These are phyloP conservation scores for Trichoderma hamatum DNA, from an alignment of 2,329 filamentous ascomycete species.

Conservation along the genomic window DNA sequence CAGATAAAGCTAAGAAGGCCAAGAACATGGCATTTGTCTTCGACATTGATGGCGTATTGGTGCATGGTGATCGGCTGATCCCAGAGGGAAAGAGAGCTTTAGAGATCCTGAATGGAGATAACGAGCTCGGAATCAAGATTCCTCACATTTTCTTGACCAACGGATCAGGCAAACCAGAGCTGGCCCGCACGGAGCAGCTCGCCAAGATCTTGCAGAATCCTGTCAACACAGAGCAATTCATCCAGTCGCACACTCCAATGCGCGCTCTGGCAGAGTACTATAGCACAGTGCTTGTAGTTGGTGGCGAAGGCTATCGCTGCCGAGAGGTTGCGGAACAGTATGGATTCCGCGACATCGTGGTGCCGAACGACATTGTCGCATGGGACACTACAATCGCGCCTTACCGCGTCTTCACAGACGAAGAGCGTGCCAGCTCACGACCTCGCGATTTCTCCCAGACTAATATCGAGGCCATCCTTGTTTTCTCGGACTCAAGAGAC, in stretches of 20 bases:
- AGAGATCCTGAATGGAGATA: conserved; percentile 18
- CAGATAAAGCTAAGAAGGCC: conserved; percentile 17
- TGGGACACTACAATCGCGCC: conserved; percentile 18
- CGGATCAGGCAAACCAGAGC: conserved; percentile 20
- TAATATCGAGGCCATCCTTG: conserved; percentile 12
- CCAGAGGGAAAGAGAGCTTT: conserved; percentile 20
- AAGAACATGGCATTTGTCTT: conserved; percentile 24
- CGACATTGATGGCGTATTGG: conserved; percentile 16
- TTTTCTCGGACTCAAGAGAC: conserved; percentile 16
- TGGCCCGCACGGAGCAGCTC: conserved; percentile 15
- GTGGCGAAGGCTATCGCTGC: conserved; percentile 19
- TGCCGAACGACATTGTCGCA: conserved; percentile 20
- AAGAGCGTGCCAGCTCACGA: conserved; percentile 17
- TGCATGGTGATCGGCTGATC: conserved; percentile 9
- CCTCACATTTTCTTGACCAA: conserved; percentile 19
- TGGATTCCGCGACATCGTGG: conserved; percentile 13
- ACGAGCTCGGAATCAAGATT: conserved; percentile 17
- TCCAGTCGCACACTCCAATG: conserved; percentile 22
- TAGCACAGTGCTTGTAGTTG: conserved; percentile 10
- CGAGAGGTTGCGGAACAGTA: conserved; percentile 21
- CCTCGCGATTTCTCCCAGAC: conserved; percentile 19
- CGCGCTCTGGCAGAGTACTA: conserved; percentile 20
- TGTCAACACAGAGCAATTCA: conserved; percentile 18
- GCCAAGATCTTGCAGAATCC: conserved; percentile 19
- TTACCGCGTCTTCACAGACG: conserved; percentile 7